phyloP scores from a whole-genome alignment of 352 stramenopile genomes.

The Globisporangium orthogonon region DNA sequence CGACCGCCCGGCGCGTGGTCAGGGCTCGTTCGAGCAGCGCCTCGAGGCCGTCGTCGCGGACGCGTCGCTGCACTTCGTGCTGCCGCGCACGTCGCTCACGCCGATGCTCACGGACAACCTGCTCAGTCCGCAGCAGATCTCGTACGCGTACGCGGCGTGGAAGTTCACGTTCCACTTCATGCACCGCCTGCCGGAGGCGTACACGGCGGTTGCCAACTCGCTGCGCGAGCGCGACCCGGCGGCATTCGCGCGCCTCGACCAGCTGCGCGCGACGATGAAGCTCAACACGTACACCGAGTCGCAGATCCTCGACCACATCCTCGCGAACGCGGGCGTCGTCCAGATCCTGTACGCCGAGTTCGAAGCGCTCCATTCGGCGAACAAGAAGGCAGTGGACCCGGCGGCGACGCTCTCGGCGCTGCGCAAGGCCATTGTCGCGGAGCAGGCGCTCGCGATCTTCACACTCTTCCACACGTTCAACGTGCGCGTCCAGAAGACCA shows the following conservation, averaged over 20 bases:
- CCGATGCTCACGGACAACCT: constrained; percentile 75
- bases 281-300: constrained; percentile 85
- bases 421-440: constrained; percentile 65
- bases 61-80: constrained; percentile 78
- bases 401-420: constrained; percentile 56
- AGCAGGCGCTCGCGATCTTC: constrained; percentile 76
- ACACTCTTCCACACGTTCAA: constrained; percentile 84
- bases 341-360: constrained; percentile 81
- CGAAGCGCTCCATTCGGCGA: constrained; percentile 54
- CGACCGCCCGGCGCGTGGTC: constrained; percentile 39
- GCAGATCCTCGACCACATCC: constrained; percentile 83
- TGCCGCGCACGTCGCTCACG: constrained; percentile 77
- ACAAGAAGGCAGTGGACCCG: constrained; percentile 32
- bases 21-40: constrained; percentile 59
- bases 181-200: constrained; percentile 76
- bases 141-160: constrained; percentile 82
- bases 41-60: constrained; percentile 60
- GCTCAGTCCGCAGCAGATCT: constrained; percentile 71
- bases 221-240: constrained; percentile 69
- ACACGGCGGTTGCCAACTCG: constrained; percentile 72
- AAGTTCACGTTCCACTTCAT: constrained; percentile 89
- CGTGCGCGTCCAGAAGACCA: constrained; percentile 74
- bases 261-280: constrained; percentile 80
- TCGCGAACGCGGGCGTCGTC: constrained; percentile 59
- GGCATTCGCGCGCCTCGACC: constrained; percentile 68